Conservation (phyloP, 179 eudicot genomes). For the Sideroxylon spinosum region DNA sequence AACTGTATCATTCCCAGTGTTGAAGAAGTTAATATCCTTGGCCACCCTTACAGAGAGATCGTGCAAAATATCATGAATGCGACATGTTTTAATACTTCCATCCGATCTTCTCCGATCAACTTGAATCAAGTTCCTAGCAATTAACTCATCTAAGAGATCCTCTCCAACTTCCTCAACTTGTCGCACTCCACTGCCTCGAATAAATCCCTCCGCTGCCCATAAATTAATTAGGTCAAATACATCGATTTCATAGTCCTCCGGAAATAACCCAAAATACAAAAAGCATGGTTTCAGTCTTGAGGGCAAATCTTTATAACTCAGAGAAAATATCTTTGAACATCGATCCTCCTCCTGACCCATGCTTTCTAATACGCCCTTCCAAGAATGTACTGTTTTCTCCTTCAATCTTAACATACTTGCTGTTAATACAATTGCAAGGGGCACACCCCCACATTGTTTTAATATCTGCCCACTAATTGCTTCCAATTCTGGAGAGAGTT, state of each 20-base stretch:
- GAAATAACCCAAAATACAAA: slow-evolving; percentile 19
- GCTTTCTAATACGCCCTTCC: slow-evolving; percentile 12
- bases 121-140: slow-evolving; percentile 19
- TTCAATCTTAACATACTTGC: not conserved
- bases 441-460: slow-evolving; percentile 14
- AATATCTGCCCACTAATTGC: not conserved
- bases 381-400: not conserved
- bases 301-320: slow-evolving; percentile 21
- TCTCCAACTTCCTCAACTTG: not conserved
- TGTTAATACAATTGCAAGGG: slow-evolving; percentile 16
- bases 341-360: slow-evolving; percentile 9
- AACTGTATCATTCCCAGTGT: not conserved
- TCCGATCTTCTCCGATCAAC: slow-evolving; percentile 2
- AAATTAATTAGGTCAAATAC: not conserved
- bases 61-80: slow-evolving; percentile 23
- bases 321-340: slow-evolving; percentile 6
- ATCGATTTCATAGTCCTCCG: slow-evolving; percentile 11
- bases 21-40: slow-evolving; percentile 6
- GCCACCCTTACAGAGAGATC: slow-evolving; percentile 1
- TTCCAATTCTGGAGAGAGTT: not conserved
- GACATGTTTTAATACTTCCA: slow-evolving; percentile 12
- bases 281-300: slow-evolving; percentile 15
- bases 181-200: not conserved
- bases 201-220: slow-evolving; percentile 19
- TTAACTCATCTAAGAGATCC: slow-evolving; percentile 6